Evolutionary conservation across 2,329 filamentous ascomycete species (phyloP), one percentile per base, ranked within the genome.

Genomic region (Curvularia sp.): DNA sequence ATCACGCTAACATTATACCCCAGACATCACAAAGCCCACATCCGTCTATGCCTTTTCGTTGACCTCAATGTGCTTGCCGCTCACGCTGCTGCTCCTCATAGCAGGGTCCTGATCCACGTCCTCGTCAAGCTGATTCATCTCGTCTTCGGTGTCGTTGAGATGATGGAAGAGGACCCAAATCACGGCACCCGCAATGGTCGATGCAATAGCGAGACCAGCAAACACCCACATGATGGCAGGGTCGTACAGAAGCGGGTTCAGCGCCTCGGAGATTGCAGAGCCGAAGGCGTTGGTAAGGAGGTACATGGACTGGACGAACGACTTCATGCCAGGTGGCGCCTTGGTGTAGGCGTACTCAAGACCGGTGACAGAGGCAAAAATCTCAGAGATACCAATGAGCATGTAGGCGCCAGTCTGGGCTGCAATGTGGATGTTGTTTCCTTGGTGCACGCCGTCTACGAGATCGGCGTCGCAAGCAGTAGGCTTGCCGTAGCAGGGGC

Each of bases 171-270:
- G 23, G 10, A 76, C 61, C 74, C 74, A 78, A 46, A 78, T 75
- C 49, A 75, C 41, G 27, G 63, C 66, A 15, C 76, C 76, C 23
- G 72, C 64, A 10, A 75, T 42, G 56, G 76, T 75, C 15, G 64
- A 69, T 1, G 65, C 49, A 27, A 70, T 61, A 5, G 73, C 72
- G 36, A 78, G 57, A 53, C 74, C 71, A 41, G 72, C 71, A 66
- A 71, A 78, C 86, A 90, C 86, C 86, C 87, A 90, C 63, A 88
- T 67, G 66, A 90, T 86, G 61, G 86, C 83, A 4, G 89, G 89
- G 65, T 91, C 85, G 58, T 84, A 83, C 2, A 86, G 82, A 3
- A 83, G 80, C 0, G 87, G 85, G 18, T 85, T 83, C 9, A 91
- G 78, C 0, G 87, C 88, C 72, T 89, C 86, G 8, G 84, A 85